Evolutionary conservation across 73 alveolate genomes (phyloP).

Genomic region (Urostyla sp.): DNA sequence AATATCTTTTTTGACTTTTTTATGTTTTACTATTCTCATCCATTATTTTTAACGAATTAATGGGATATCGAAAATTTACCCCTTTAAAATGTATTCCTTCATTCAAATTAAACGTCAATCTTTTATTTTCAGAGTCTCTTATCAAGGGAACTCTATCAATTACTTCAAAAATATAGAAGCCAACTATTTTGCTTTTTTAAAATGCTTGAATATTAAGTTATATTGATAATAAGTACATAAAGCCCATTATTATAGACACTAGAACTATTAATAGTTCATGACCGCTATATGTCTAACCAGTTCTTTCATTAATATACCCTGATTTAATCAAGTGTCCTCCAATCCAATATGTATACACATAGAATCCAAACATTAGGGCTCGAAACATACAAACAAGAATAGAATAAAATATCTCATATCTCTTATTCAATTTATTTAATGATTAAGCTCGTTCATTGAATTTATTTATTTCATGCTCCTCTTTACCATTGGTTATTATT

Average conservation of each 20-base stretch:
- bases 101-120: background rate
- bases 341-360: constrained; percentile 8
- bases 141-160: constrained; percentile 44
- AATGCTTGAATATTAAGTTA: constrained; percentile 72
- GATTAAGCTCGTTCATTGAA: constrained; percentile 10
- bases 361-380: constrained; percentile 7
- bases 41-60: background rate
- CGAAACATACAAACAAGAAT: background rate
- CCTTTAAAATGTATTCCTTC: background rate
- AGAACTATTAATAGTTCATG: constrained; percentile 60
- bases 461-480: constrained; percentile 30
- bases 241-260: constrained; percentile 54
- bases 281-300: constrained; percentile 56
- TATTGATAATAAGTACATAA: background rate
- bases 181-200: constrained; percentile 61
- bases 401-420: background rate
- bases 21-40: too few species aligned
- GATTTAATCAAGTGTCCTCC: constrained; percentile 62
- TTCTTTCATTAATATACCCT: constrained; percentile 19
- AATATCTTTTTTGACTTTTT: too few species aligned
- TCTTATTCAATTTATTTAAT: background rate
- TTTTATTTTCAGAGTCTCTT: background rate
- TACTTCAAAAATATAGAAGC: constrained; percentile 15
- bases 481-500: constrained; percentile 46
- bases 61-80: background rate